A percentile compares a stretch with the other conserved stretches of the same genome.
Conservation (phyloP, 352 stramenopile species). For the Pythium aquatile region DNA sequence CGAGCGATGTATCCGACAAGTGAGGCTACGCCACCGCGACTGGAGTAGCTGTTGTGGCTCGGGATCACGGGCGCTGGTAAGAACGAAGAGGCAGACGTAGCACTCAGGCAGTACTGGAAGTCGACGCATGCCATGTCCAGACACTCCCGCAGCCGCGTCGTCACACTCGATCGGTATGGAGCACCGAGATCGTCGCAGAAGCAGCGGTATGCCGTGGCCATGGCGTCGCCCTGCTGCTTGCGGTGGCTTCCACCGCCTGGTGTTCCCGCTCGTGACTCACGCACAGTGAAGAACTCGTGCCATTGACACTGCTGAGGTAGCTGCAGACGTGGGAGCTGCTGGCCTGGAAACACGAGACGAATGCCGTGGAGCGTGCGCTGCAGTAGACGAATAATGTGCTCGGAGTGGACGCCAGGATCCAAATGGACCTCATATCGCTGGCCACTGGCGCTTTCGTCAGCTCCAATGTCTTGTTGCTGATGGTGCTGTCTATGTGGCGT, state of each 20-base stretch:
- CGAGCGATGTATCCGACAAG: constrained; percentile 4
- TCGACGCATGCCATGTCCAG: constrained; percentile 42
- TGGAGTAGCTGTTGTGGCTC: background rate
- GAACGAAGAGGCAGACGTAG: constrained; percentile 13
- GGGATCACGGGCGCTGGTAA: constrained; percentile 13
- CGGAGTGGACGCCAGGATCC: constrained; percentile 52
- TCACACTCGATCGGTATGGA: constrained; percentile 47
- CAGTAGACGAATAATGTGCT: constrained; percentile 49
- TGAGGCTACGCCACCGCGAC: background rate
- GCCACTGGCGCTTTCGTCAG: background rate
- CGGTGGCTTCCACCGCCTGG: background rate
- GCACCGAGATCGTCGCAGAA: constrained; percentile 63
- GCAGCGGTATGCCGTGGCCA: constrained; percentile 49
- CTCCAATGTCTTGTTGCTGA: background rate
- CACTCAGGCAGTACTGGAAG: constrained; percentile 60
- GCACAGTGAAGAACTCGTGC: constrained; percentile 47
- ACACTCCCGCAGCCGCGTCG: constrained; percentile 48
- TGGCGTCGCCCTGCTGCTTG: constrained; percentile 29
- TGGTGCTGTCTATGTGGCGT: background rate
- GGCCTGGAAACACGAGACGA: constrained; percentile 43
- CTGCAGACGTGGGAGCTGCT: constrained; percentile 31
- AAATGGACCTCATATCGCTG: constrained; percentile 37
- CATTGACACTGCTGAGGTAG: constrained; percentile 46
- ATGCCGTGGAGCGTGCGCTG: constrained; percentile 52
- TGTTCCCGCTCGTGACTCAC: background rate